These are phyloP conservation scores for Cyclospora cayetanensis DNA, from an alignment of 169 alveolate species.

Conservation along the genomic window DNA sequence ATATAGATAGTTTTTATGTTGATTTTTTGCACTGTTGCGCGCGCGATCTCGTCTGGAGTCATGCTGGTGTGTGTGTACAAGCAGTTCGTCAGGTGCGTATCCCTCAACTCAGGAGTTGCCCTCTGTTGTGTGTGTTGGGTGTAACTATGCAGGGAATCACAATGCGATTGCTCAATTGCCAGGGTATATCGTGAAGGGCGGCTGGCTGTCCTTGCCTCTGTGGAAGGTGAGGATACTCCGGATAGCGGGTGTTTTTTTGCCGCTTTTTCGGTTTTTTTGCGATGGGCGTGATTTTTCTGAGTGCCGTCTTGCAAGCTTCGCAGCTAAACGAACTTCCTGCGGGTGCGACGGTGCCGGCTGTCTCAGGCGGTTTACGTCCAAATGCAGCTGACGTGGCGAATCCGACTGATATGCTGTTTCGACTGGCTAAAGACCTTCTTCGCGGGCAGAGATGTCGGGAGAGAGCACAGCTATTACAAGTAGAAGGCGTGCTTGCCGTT, in stretches of 20 bases:
- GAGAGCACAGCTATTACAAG: constrained; percentile 46
- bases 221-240: not conserved
- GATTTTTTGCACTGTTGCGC: no score
- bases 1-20: no score
- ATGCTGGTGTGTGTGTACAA: no score
- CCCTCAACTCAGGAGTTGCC: no score
- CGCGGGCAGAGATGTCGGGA: constrained; percentile 52
- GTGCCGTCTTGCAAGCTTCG: not conserved
- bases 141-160: not conserved
- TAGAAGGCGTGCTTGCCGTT: not conserved
- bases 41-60: no score
- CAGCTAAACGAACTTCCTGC: not conserved
- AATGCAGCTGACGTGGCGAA: constrained; percentile 60
- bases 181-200: not conserved
- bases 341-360: not conserved
- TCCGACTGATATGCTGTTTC: constrained; percentile 32
- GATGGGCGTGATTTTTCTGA: not conserved
- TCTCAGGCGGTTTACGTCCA: constrained; percentile 57
- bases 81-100: no score
- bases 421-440: constrained; percentile 55
- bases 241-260: not conserved
- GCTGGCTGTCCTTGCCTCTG: not conserved
- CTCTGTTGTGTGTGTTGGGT: no score
- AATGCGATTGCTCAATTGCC: constrained; percentile 1
- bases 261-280: not conserved